phyloP scores from a whole-genome alignment of 2,329 filamentous ascomycete genomes.

The Dactylonectria estremocensis region DNA sequence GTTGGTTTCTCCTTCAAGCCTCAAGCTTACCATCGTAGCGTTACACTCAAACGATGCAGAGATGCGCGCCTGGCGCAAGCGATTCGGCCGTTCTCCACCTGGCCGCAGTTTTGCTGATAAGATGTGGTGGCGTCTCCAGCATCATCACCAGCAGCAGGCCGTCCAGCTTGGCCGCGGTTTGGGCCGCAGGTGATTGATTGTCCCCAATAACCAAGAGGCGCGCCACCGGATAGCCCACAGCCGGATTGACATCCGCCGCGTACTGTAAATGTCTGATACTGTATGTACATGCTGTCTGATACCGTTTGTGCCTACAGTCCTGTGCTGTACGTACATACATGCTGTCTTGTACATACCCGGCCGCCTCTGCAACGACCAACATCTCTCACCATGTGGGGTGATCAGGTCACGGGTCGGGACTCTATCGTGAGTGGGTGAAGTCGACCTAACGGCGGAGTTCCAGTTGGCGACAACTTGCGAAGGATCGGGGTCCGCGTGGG shows the following conservation, averaged over 20 bases:
- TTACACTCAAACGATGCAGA: slow-evolving; percentile 29
- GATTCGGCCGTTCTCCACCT: slow-evolving; percentile 24
- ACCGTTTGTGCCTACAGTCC: no score
- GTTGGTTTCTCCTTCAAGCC: slow-evolving; percentile 23
- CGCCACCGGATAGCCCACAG: slow-evolving; percentile 35
- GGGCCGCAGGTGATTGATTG: slow-evolving; percentile 39
- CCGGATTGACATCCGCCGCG: slow-evolving; percentile 33
- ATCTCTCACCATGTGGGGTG: slow-evolving; percentile 32
- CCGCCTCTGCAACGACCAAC: slow-evolving; percentile 32
- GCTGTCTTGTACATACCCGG: neutral
- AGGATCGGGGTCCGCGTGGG: slow-evolving; percentile 30
- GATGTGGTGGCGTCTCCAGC: slow-evolving; percentile 41
- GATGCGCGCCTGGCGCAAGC: slow-evolving; percentile 27
- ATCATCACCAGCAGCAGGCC: slow-evolving; percentile 33
- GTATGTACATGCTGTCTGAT: no score
- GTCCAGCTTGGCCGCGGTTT: slow-evolving; percentile 43
- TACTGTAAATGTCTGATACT: slow-evolving; percentile 1
- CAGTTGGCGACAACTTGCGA: slow-evolving; percentile 26
- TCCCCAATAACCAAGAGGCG: slow-evolving; percentile 34
- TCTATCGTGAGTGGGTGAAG: slow-evolving; percentile 26
- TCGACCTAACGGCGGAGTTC: slow-evolving; percentile 20
- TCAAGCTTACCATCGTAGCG: slow-evolving; percentile 13
- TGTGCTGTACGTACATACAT: no score
- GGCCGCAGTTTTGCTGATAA: slow-evolving; percentile 25
- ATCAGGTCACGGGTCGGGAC: slow-evolving; percentile 27